Evolutionary conservation across 108 stramenopile genomes (phyloP), one percentile per base, ranked within the genome.

Genomic region (Skeletonema menzelii): DNA sequence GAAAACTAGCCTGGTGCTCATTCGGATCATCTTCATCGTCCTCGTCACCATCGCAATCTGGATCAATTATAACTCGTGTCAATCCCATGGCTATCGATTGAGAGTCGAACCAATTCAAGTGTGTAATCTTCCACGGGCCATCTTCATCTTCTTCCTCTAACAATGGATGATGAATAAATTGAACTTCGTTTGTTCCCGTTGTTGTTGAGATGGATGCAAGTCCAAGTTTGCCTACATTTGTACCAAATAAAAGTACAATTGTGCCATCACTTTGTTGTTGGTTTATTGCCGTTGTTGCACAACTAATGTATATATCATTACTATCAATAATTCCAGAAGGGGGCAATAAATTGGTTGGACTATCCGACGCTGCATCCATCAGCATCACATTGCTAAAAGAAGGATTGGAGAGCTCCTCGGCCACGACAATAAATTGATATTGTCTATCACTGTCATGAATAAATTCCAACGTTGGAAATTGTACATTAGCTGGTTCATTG

Each of bases 11-110:
- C 56, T 89, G 85, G 14, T 88, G 87, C 3, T 84, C 87, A 67
- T 89, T 82, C 10, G 83, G 75, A 61, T 80, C 87, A 59, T 82
- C 85, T 31, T 74, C 87, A 24, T 90, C 87, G 8, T 88, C 89
- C 2, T 78, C 79, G 13, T 74, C 59, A 8, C 56, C 83, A 5
- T 80, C 74, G 13, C n/a, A 32, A 14, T 82, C 67, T 30, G 64
- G 44, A 40, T 73, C 65, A 58, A 84, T 67, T 46, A 72, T 76
- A 4, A 91, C 87, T 4, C 83, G 75, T 30, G 84, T 83, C 15
- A 87, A 63, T 34, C 92, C 92, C 59, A 83, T 82, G 6, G 82
- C 84, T 1, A 93, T 63, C 0, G 82, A 67, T 27, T 69, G 59
- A 10, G 46, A 47, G 8, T 34, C 31, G 30, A 85, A 80, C 86